Evolutionary conservation across 306 rosid species (phyloP).

Genomic region (Nissolia schottii): DNA sequence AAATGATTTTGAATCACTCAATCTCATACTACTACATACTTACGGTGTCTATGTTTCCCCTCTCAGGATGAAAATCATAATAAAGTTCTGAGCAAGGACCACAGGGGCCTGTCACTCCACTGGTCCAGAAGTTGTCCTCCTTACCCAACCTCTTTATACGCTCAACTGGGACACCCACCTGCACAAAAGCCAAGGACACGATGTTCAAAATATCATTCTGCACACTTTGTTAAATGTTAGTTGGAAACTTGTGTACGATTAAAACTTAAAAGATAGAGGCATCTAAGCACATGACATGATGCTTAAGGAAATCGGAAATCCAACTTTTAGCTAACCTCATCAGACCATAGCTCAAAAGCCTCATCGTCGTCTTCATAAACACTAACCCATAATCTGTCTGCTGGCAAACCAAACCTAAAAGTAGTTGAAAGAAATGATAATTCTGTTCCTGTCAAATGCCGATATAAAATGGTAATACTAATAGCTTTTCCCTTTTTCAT

Average conservation of each 20-base stretch:
- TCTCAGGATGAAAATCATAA: constrained; percentile 88
- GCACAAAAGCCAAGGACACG: constrained; percentile 23
- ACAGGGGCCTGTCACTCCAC: constrained; percentile 92
- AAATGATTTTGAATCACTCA: constrained; percentile 12
- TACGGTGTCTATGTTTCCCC: constrained; percentile 62
- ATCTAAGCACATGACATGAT: background rate
- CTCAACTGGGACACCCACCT: constrained; percentile 80
- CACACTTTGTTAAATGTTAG: background rate
- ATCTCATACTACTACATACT: constrained; percentile 21
- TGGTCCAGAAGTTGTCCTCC: constrained; percentile 94
- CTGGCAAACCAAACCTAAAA: constrained; percentile 69
- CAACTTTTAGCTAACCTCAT: constrained; percentile 48
- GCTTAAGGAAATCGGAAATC: constrained; percentile 4
- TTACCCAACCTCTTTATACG: constrained; percentile 88
- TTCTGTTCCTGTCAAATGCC: background rate
- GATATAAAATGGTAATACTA: background rate
- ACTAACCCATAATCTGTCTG: constrained; percentile 78
- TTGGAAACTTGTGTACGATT: background rate
- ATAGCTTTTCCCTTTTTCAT: background rate
- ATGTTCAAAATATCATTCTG: background rate
- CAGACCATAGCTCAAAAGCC: constrained; percentile 71
- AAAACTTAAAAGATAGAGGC: background rate
- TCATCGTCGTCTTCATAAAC: constrained; percentile 79
- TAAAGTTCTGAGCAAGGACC: constrained; percentile 97
- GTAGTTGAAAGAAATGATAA: constrained; percentile 13